These are phyloP conservation scores for Kodamaea jinghongensis DNA, from an alignment of 805 yeast species.

Conservation along the genomic window DNA sequence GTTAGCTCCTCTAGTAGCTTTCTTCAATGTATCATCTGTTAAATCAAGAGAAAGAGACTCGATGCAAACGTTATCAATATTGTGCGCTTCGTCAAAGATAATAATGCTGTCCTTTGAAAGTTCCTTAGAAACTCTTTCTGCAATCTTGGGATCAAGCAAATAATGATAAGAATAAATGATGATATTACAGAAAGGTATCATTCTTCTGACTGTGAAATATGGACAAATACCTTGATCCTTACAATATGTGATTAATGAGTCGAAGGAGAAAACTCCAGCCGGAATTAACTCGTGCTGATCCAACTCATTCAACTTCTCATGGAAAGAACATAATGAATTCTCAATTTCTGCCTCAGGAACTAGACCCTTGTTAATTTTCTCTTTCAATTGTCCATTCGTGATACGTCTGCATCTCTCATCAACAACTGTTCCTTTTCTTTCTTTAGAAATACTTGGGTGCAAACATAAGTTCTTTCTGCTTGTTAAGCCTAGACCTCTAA, in stretches of 20 bases:
- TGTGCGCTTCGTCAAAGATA: conserved; percentile 98
- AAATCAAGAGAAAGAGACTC: conserved; percentile 90
- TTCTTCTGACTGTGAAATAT: conserved; percentile 94
- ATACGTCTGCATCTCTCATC: conserved; percentile 95
- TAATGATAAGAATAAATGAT: conserved; percentile 96
- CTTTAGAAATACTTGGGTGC: conserved; percentile 84
- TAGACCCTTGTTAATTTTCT: conserved; percentile 48
- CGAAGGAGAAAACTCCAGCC: conserved; percentile 92
- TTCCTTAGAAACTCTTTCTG: conserved; percentile 91
- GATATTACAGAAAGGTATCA: conserved; percentile 92
- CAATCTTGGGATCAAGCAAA: conserved; percentile 92
- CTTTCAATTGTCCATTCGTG: conserved; percentile 86
- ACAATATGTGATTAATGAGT: conserved; percentile 74
- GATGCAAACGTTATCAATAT: conserved; percentile 97
- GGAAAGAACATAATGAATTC: conserved; percentile 69
- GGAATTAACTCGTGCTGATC: conserved; percentile 91
- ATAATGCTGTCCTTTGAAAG: conserved; percentile 89
- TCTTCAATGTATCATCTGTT: conserved; percentile 83
- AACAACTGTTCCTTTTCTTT: conserved; percentile 85
- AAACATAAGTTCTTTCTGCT: conserved; percentile 92
- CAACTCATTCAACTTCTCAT: conserved; percentile 80
- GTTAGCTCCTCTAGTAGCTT: conserved; percentile 85
- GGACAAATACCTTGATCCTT: conserved; percentile 84
- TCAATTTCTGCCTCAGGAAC: conserved; percentile 48
- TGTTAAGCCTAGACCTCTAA: conserved; percentile 90